phyloP scores from a whole-genome alignment of 2,329 filamentous ascomycete genomes.

The Zasmidium cellare region DNA sequence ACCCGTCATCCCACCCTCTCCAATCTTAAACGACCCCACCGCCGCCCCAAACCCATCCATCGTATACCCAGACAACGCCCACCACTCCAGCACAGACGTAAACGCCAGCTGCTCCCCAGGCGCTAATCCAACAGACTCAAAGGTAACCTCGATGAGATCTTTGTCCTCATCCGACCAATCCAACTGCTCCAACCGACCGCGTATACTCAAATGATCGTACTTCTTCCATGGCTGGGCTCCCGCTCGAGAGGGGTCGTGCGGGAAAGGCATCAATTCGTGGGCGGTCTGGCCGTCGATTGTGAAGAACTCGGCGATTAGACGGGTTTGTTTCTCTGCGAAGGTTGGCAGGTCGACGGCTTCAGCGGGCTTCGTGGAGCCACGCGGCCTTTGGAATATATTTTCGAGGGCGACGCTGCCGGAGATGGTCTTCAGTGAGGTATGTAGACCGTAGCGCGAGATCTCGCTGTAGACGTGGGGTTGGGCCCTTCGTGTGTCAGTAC shows the following conservation, averaged over 20 bases:
- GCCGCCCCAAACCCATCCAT: constrained; percentile 25
- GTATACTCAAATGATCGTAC: constrained; percentile 32
- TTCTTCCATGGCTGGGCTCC: constrained; percentile 29
- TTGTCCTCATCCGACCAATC: constrained; percentile 23
- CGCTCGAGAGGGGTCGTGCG: constrained; percentile 34
- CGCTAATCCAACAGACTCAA: constrained; percentile 20
- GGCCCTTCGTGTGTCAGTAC: no score
- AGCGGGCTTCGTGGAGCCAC: neutral
- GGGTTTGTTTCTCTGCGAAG: constrained; percentile 1
- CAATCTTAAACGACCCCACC: constrained; percentile 28
- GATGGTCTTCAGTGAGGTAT: constrained; percentile 11
- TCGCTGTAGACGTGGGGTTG: constrained; percentile 33
- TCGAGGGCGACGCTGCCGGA: neutral
- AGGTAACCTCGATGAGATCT: constrained; percentile 25
- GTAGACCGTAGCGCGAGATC: constrained; percentile 32
- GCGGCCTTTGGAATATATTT: neutral
- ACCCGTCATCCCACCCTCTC: constrained; percentile 22
- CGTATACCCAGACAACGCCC: constrained; percentile 30
- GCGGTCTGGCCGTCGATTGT: constrained; percentile 33
- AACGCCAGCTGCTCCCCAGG: constrained; percentile 26
- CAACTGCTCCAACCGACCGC: constrained; percentile 34
- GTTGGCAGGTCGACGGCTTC: neutral
- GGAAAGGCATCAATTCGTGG: constrained; percentile 38
- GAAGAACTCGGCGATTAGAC: constrained; percentile 32
- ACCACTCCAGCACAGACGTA: constrained; percentile 33